Percentiles rank a stretch among this genome's conserved stretches.
Evolutionary conservation across 495 filamentous ascomycete species (phyloP).

Genomic region (Cercophora newfieldiana): DNA sequence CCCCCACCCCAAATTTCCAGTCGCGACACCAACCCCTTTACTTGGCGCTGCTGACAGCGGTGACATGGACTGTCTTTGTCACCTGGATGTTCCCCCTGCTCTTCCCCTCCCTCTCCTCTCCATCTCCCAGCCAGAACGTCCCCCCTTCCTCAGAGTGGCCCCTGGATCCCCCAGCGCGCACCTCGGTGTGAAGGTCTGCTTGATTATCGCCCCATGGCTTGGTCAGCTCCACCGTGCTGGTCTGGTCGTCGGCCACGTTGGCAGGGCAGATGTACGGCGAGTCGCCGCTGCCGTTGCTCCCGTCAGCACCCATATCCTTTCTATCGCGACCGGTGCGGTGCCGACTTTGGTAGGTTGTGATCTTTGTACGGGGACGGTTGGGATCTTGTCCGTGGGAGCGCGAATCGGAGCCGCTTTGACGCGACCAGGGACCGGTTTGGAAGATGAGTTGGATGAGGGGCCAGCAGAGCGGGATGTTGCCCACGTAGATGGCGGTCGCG

Average conservation of each 20-base stretch:
- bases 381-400: too few relatives aligned
- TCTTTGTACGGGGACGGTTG: too few relatives aligned
- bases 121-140: neutral
- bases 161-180: neutral
- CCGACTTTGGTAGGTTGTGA: too few relatives aligned
- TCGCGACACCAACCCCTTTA: neutral
- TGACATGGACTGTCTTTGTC: neutral
- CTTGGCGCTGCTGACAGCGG: neutral
- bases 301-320: too few relatives aligned
- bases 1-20: neutral
- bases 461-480: slow-evolving; percentile 53
- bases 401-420: too few relatives aligned
- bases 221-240: slow-evolving; percentile 1
- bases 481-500: slow-evolving; percentile 46
- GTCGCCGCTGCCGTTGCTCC: neutral
- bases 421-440: too few relatives aligned
- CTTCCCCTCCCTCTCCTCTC: neutral
- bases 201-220: neutral
- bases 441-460: too few relatives aligned
- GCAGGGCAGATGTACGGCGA: neutral
- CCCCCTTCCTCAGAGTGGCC: neutral
- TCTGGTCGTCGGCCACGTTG: slow-evolving; percentile 2
- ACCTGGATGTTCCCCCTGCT: neutral
- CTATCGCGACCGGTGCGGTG: too few relatives aligned
- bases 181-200: neutral